phyloP scores from a whole-genome alignment of 2,329 filamentous ascomycete genomes.

The Apiospora rasikravindrae region DNA sequence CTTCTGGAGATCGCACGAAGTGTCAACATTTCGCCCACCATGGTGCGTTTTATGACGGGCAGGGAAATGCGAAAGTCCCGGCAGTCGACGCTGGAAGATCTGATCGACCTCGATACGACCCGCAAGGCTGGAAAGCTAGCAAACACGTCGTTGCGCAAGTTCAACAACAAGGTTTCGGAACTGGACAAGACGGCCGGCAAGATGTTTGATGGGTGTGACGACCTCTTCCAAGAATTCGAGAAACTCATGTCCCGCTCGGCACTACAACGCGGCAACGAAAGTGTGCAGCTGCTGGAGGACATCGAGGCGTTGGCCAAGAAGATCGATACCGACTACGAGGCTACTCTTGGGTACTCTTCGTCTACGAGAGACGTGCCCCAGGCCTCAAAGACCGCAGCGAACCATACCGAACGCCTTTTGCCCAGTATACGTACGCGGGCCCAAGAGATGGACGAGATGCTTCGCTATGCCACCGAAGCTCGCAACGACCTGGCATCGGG shows the following conservation, averaged over 20 bases:
- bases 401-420: conserved; percentile 66
- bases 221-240: conserved; percentile 67
- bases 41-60: conserved; percentile 70
- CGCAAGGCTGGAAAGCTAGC: conserved; percentile 73
- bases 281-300: conserved; percentile 75
- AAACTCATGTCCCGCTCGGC: conserved; percentile 60
- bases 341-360: conserved; percentile 71
- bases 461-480: conserved; percentile 63
- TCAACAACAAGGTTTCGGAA: conserved; percentile 63
- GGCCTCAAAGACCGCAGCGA: conserved; percentile 67
- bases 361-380: conserved; percentile 65
- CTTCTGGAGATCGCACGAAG: conserved; percentile 69
- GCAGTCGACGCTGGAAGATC: conserved; percentile 70
- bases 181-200: conserved; percentile 64
- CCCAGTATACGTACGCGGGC: conserved; percentile 62
- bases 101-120: conserved; percentile 76
- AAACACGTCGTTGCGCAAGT: conserved; percentile 61
- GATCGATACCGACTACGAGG: conserved; percentile 83
- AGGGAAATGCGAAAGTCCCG: conserved; percentile 48
- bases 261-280: conserved; percentile 65
- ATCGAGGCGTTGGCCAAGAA: conserved; percentile 87
- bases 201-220: conserved; percentile 66
- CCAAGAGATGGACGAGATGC: conserved; percentile 65
- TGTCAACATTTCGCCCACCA: conserved; percentile 68
- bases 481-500: conserved; percentile 71